Evolutionary conservation across 2,329 filamentous ascomycete genomes (phyloP), one percentile per base, ranked within the genome.

Genomic region (Ophiostoma sp.): DNA sequence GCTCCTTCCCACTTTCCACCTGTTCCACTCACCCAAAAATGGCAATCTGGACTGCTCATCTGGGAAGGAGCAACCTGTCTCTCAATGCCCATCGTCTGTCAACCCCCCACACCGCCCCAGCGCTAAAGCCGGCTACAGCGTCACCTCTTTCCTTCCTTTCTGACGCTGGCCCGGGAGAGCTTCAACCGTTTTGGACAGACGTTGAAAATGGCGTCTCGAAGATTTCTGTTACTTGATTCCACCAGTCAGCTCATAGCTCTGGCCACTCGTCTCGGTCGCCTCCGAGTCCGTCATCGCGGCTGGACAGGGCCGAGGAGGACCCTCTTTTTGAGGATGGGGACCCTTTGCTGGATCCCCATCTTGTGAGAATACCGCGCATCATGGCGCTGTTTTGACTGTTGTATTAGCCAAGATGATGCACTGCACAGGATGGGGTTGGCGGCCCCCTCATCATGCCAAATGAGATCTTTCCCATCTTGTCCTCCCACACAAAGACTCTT

Each of bases 41-140:
- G 59, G 59, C 31, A 63, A 39, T 42, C 33, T 25, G 59, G 9
- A 28, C 55, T 63, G 59, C 59, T 64, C 59, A 64, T 42, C 33
- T 22, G 33, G 59, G 59, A 39, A 64, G 59, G 33, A n/a, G 61
- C 36, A 42, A 45, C 61, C 61, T 28, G 61, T 36, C 19, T 48
- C 12, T 42, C 39, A 9, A 9, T 11, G 9, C 15, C 39, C 11
- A 2, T 42, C 39, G 15, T 3, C 39, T 42, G 3, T 22, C 19
- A 52, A 42, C 66, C 68, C 68, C 68, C 68, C 68, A 70, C 68
- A 70, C 33, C 12, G 45, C 68, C 68, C 50, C 42, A 69, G 66
- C 66, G 66, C 66, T 69, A 69, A 69, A 69, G 45, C 66, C 66
- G 66, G 66, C 66, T 55, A 55, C 28, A 69, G 66, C 48, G 31